Evolutionary conservation across 2,329 filamentous ascomycete species (phyloP).

Genomic region (Colletotrichum chlorophyti): DNA sequence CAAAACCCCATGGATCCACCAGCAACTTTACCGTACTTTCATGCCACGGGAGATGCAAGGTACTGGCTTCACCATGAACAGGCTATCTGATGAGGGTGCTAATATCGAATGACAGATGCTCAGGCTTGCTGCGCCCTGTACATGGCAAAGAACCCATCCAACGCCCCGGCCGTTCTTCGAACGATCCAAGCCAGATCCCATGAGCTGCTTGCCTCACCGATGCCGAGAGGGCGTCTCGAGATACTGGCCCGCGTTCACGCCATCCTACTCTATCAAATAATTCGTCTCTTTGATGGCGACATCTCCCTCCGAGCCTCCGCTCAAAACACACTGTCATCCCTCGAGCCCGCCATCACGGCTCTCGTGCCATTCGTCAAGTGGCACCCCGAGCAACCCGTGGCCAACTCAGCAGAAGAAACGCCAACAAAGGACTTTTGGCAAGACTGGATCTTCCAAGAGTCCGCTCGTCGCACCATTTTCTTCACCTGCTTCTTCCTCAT

Average conservation of each 20-base stretch:
- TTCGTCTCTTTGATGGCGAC: slow-evolving; percentile 52
- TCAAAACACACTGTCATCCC: slow-evolving; percentile 35
- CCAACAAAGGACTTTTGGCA: slow-evolving; percentile 54
- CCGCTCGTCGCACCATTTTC: slow-evolving; percentile 57
- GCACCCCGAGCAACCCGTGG: slow-evolving; percentile 30
- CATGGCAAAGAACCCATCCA: slow-evolving; percentile 53
- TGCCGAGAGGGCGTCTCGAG: slow-evolving; percentile 37
- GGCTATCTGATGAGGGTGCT: neutral
- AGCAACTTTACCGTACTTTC: slow-evolving; percentile 52
- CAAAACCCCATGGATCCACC: slow-evolving; percentile 61
- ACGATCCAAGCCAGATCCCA: slow-evolving; percentile 52
- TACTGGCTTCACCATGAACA: slow-evolving; percentile 26
- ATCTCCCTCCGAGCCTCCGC: slow-evolving; percentile 40
- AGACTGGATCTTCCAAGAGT: slow-evolving; percentile 60
- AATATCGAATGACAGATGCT: slow-evolving; percentile 48
- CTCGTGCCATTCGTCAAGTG: slow-evolving; percentile 42
- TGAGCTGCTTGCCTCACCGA: slow-evolving; percentile 47
- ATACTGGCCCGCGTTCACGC: slow-evolving; percentile 48
- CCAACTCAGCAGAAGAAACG: slow-evolving; percentile 37
- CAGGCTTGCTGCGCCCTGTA: slow-evolving; percentile 61
- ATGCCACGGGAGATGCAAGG: slow-evolving; percentile 61
- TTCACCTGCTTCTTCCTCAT: slow-evolving; percentile 54
- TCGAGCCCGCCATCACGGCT: slow-evolving; percentile 42
- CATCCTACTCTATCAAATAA: slow-evolving; percentile 52
- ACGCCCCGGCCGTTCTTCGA: slow-evolving; percentile 54